Base-by-base conservation (phyloP, 2,329 filamentous ascomycete species). In the Ploettnerulaceae sp. region DNA sequence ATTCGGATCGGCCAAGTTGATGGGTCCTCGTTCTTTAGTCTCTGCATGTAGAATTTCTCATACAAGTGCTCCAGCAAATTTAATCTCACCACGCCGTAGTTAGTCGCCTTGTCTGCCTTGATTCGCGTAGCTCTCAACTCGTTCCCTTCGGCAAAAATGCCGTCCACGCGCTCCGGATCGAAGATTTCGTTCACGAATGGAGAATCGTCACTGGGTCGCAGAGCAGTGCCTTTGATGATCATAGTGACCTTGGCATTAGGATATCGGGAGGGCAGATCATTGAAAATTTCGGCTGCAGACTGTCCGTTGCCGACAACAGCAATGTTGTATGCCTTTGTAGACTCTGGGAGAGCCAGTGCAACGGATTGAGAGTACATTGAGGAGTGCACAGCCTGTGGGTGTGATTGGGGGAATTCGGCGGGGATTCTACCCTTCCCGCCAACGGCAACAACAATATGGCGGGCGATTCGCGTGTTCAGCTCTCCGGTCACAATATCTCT, bases 121-220 rank as follows among this genome's bases (percentile, higher is more conserved):
- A 95, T 71, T 20, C 72, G 71, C 9, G 70, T 67, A 24, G 49
- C 51, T 39, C 90, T 84, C 51, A 82, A 73, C 34, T 73, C 71
- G 1, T 81, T 69, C 0, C 83, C 72, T 55, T 83, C 80, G 38
- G 77, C 71, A 70, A 82, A 96, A 57, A 95, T 78, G 34, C 74
- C 73, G 64, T 95, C 86, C 22, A 95, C 82, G 50, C 83, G 85
- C 24, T 84, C 81, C 1, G 91, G 91, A 69, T 97, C 89, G 73
- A 97, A 97, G 63, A 97, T 87, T 61, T 93, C 89, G 67, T 97
- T 97, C 59, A 97, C 89, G 60, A 97, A 97, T 14, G 91, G 93
- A 44, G 89, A 95, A 66, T 97, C 93, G 63, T 98, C 91, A 62
- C 89, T 95, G 1, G 91, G 91, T 58, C 86, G 82, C 50, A 98